These are phyloP conservation scores for Ulvella scutata DNA, from an alignment of 139 green algal genomes.

Conservation along the genomic window DNA sequence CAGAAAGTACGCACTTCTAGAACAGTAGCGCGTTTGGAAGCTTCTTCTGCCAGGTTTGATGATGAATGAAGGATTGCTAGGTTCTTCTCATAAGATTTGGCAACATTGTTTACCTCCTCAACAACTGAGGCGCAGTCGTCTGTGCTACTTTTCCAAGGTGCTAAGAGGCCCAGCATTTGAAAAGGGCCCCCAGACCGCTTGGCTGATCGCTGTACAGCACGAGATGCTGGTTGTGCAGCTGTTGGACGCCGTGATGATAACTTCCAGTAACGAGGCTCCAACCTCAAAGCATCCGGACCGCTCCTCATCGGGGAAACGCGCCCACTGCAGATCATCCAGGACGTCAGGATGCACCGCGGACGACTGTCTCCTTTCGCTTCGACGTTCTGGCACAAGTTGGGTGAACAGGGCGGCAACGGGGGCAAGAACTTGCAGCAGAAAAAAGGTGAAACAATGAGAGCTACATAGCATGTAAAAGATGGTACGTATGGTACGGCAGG, in stretches of 20 bases:
- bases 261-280: not conserved
- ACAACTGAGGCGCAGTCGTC: not conserved
- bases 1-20: not conserved
- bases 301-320: not conserved
- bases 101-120: not conserved
- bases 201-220: too few species aligned
- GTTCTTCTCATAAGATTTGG: not conserved
- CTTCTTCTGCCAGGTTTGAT: not conserved
- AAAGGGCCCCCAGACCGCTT: not conserved
- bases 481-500: not conserved
- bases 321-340: not conserved
- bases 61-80: not conserved
- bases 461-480: not conserved
- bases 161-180: not conserved
- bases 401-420: not conserved
- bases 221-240: not conserved
- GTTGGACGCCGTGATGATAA: slow-evolving; percentile 1
- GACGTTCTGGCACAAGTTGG: not conserved
- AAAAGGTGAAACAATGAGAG: not conserved
- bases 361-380: too few species aligned
- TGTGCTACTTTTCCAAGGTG: not conserved
- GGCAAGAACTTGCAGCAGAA: not conserved
- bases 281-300: not conserved
- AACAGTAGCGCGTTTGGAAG: not conserved
- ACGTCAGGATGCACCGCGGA: too few species aligned